Conservation (phyloP, 225 moss, liverwort and hornwort species). For the Neckera pumila region DNA sequence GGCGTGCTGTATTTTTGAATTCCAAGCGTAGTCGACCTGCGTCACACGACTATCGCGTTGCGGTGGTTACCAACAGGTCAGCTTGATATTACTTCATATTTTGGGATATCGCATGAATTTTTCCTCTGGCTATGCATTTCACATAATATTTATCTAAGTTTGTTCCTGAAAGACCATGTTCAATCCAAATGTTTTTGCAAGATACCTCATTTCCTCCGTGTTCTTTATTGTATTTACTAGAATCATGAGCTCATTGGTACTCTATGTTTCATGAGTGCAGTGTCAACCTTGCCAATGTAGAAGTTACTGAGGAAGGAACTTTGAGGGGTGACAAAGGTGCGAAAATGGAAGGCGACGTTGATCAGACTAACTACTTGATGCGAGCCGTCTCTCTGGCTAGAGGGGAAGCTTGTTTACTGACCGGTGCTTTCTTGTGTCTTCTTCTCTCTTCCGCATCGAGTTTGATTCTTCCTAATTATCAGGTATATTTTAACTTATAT, state of each 20-base stretch:
- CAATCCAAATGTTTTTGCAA: not conserved
- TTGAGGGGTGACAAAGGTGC: slow-evolving; percentile 91
- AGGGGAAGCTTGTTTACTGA: slow-evolving; percentile 54
- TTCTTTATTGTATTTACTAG: not conserved
- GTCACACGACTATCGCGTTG: slow-evolving; percentile 17
- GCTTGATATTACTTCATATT: not conserved
- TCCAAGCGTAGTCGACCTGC: slow-evolving; percentile 20
- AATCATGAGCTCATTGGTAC: not conserved
- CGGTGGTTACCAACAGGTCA: slow-evolving; percentile 34
- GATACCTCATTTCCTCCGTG: not conserved
- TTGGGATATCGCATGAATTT: not conserved
- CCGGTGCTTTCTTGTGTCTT: slow-evolving; percentile 60
- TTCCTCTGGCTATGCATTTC: not conserved
- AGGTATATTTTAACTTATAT: slow-evolving; percentile 6
- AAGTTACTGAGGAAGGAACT: slow-evolving; percentile 50
- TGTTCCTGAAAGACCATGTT: too few species aligned
- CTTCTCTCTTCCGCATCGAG: slow-evolving; percentile 41
- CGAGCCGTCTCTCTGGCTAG: slow-evolving; percentile 74
- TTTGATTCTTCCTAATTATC: slow-evolving; percentile 51
- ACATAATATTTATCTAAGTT: not conserved
- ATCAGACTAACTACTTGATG: slow-evolving; percentile 70
- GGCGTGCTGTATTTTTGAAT: slow-evolving; percentile 64
- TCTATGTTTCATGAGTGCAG: slow-evolving; percentile 14
- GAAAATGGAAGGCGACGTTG: slow-evolving; percentile 70
- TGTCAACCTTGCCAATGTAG: slow-evolving; percentile 12